Percentiles rank a stretch among this genome's conserved stretches.
These are phyloP conservation scores for Linnemannia schmuckeri DNA, from an alignment of 192 early-diverging fungal genomes.

Conservation along the genomic window DNA sequence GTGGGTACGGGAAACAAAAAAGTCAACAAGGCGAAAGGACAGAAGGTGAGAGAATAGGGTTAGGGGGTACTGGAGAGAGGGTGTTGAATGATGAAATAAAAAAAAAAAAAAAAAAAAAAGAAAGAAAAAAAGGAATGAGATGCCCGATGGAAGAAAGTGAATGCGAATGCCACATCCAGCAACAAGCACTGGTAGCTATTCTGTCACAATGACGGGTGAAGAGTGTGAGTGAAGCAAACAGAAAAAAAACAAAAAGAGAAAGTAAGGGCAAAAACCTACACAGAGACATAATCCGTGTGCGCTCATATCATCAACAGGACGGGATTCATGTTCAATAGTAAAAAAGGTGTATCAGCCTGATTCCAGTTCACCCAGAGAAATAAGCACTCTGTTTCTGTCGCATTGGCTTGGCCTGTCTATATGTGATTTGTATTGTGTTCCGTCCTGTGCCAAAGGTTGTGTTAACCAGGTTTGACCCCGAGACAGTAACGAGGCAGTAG, in stretches of 20 bases:
- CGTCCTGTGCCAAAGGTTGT: conserved; percentile 8
- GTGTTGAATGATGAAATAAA: neutral
- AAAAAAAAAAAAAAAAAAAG: neutral
- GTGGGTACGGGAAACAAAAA: neutral
- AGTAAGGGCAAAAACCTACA: neutral
- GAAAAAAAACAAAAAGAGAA: neutral
- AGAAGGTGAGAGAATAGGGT: neutral
- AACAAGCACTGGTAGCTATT: no score
- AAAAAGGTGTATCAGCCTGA: conserved; percentile 27
- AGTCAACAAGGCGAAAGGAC: neutral
- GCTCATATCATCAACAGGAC: conserved; percentile 26
- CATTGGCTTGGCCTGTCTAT: no score
- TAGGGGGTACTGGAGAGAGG: neutral
- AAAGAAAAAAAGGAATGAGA: neutral
- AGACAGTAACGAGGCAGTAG: conserved; percentile 3
- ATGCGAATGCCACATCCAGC: no score
- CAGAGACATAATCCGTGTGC: conserved; percentile 8
- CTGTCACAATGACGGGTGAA: no score
- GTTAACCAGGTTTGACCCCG: neutral
- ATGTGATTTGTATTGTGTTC: conserved; percentile 7
- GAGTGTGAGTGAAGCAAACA: neutral
- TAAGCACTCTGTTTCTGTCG: neutral
- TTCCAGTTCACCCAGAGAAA: conserved; percentile 32
- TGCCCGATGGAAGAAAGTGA: no score
- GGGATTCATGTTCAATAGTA: neutral